Evolutionary conservation across 768 basidiomycete genomes (phyloP).

Genomic region (Chalciporus sphaerocephalus): DNA sequence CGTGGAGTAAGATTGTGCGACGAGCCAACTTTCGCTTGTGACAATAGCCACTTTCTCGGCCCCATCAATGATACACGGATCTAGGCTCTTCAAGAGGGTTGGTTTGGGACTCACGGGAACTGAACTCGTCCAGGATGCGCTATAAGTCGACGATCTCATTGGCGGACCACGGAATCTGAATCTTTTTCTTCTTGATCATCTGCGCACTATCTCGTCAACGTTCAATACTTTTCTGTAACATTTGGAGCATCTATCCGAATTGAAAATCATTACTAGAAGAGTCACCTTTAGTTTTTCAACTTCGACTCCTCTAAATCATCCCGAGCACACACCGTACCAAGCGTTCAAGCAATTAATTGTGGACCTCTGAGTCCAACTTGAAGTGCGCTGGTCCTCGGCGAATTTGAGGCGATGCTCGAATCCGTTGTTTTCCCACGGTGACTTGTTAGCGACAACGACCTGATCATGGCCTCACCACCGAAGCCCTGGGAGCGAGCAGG

Average conservation of each 20-base stretch:
- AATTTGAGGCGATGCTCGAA: too few relatives aligned
- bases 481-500: slow-evolving; percentile 83
- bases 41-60: not conserved
- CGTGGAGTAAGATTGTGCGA: too few relatives aligned
- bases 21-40: not conserved
- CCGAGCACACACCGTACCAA: too few relatives aligned
- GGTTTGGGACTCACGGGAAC: slow-evolving; percentile 23
- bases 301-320: too few relatives aligned
- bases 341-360: too few relatives aligned
- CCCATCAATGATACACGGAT: not conserved
- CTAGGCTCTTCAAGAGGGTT: slow-evolving; percentile 4
- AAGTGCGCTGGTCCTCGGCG: too few relatives aligned
- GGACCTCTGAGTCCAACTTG: too few relatives aligned
- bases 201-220: not conserved
- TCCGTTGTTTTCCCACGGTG: slow-evolving; percentile 14
- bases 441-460: slow-evolving; percentile 29
- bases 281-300: too few relatives aligned
- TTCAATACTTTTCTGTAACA: not conserved
- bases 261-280: slow-evolving; percentile 6
- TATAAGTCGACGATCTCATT: not conserved
- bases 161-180: not conserved
- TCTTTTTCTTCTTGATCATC: not conserved
- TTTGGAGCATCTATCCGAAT: slow-evolving; percentile 19
- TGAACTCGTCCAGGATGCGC: slow-evolving; percentile 17
- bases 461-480: slow-evolving; percentile 67